Percentiles rank a stretch among this genome's conserved stretches.
Evolutionary conservation across 1,284 basidiomycete genomes (phyloP).

Genomic region (Leccinum subrobustum): DNA sequence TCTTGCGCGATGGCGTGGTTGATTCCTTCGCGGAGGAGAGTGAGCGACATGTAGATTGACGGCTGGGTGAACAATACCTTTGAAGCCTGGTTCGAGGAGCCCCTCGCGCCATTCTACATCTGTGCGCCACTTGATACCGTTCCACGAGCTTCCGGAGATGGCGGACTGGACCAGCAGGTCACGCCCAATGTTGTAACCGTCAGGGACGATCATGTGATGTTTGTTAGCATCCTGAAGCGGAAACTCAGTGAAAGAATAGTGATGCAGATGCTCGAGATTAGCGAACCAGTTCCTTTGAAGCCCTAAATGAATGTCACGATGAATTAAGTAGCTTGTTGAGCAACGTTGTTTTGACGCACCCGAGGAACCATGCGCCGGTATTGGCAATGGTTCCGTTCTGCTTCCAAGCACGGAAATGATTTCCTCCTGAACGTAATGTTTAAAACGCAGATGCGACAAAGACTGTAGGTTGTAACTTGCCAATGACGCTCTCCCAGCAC

Average conservation of each 20-base stretch:
- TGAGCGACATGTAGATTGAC: background rate
- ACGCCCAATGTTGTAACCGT: constrained; percentile 78
- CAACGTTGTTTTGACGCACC: constrained; percentile 39
- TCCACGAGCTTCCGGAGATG: constrained; percentile 56
- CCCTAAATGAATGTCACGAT: constrained; percentile 45
- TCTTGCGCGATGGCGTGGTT: constrained; percentile 80
- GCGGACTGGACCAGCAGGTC: constrained; percentile 71
- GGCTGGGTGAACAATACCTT: constrained; percentile 42
- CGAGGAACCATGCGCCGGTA: constrained; percentile 72
- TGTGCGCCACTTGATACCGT: constrained; percentile 66
- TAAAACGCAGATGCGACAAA: constrained; percentile 1
- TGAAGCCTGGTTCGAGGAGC: constrained; percentile 60
- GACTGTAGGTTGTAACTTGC: constrained; percentile 38
- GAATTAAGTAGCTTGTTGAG: background rate
- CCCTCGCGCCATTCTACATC: constrained; percentile 71
- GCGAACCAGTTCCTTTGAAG: constrained; percentile 66
- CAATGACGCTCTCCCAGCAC: constrained; percentile 71
- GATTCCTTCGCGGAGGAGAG: constrained; percentile 47
- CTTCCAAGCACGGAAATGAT: constrained; percentile 68
- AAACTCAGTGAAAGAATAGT: background rate
- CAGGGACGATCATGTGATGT: constrained; percentile 67
- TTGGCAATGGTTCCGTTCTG: constrained; percentile 67
- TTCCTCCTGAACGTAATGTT: constrained; percentile 43
- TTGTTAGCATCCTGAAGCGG: constrained; percentile 53
- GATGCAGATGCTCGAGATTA: background rate